These are phyloP conservation scores for Carpinus fangiana DNA, from an alignment of 306 rosid species.

Conservation along the genomic window DNA sequence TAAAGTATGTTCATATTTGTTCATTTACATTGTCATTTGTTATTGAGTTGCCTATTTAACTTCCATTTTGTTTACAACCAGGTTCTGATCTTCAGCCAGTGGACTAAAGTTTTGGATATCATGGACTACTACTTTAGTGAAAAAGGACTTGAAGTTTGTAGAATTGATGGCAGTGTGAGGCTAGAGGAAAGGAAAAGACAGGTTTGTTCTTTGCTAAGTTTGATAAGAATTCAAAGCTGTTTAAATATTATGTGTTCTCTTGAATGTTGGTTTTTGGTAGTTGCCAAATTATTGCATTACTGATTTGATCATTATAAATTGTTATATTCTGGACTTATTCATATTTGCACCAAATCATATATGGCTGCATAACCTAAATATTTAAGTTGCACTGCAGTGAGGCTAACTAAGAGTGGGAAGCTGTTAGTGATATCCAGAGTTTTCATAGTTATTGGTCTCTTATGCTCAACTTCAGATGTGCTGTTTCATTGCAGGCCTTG, in stretches of 20 bases:
- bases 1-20: slow-evolving; percentile 51
- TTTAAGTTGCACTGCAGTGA: neutral
- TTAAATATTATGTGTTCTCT: neutral
- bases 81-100: slow-evolving; percentile 92
- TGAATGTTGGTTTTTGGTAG: neutral
- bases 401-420: neutral
- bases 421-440: neutral
- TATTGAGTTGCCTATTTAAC: slow-evolving; percentile 27
- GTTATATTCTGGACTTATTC: neutral
- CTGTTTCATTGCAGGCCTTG: neutral
- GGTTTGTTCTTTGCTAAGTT: slow-evolving; percentile 44
- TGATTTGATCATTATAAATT: neutral
- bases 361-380: neutral
- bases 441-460: neutral
- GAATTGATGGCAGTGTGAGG: slow-evolving; percentile 81
- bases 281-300: neutral
- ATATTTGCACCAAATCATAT: neutral
- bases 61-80: slow-evolving; percentile 37
- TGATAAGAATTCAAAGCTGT: neutral
- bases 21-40: slow-evolving; percentile 18
- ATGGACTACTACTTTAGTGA: slow-evolving; percentile 94
- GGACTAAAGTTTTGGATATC: slow-evolving; percentile 80
- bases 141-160: slow-evolving; percentile 80
- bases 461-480: neutral
- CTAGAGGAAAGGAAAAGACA: slow-evolving; percentile 79